Percentiles rank a stretch among this genome's conserved stretches.
Conservation (phyloP, 306 rosid genomes). For the Pyrus communis region DNA sequence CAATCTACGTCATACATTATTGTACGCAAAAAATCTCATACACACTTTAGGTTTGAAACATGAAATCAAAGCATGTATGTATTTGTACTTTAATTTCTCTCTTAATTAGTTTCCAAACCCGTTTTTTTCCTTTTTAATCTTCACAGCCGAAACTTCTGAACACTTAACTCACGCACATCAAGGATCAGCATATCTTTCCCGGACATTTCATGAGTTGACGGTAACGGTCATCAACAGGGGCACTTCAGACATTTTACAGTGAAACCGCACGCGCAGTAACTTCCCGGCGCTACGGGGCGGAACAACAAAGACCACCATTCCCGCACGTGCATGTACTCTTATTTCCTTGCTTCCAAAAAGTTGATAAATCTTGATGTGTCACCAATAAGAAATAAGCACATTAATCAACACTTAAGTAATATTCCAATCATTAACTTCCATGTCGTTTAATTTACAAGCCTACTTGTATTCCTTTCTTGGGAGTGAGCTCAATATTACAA, state of each 20-base stretch:
- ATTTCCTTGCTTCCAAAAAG: no score
- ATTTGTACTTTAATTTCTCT: not conserved
- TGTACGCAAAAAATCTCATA: no score
- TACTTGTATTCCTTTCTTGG: no score
- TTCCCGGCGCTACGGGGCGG: not conserved
- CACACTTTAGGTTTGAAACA: not conserved
- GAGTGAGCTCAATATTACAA: no score
- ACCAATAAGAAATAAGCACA: no score
- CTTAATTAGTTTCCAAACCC: no score
- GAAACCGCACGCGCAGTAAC: constrained; percentile 6
- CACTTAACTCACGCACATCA: not conserved
- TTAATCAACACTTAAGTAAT: no score
- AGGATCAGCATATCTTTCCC: not conserved
- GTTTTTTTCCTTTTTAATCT: no score
- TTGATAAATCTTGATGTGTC: no score
- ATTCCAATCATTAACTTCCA: no score
- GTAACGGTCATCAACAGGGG: not conserved
- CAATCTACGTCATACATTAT: not conserved
- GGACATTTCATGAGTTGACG: not conserved
- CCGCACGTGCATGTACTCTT: not conserved
- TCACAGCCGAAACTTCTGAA: no score
- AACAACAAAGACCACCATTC: not conserved
- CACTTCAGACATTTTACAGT: constrained; percentile 1
- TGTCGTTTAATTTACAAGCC: no score
- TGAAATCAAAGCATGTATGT: not conserved